Percentiles rank a stretch among this genome's conserved stretches.
Conservation (phyloP, 768 basidiomycete species). For the Amyloporia xantha region DNA sequence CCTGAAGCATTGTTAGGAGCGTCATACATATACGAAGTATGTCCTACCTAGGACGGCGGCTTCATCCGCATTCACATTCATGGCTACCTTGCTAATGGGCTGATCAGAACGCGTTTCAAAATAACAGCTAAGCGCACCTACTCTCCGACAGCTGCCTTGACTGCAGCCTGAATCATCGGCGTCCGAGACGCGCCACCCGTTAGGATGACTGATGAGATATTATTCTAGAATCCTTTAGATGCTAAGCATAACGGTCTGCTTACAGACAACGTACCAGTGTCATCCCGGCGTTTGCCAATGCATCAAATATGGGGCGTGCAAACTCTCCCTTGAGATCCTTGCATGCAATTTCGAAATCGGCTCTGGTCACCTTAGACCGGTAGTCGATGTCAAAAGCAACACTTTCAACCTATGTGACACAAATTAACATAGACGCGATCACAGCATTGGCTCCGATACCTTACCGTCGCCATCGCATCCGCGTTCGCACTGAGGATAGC, state of each 20-base stretch:
- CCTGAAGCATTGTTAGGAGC: too few relatives aligned
- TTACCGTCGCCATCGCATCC: slow-evolving; percentile 67
- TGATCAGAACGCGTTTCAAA: slow-evolving; percentile 1
- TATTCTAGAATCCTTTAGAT: too few relatives aligned
- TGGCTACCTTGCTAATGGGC: slow-evolving; percentile 71
- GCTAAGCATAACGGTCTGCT: too few relatives aligned
- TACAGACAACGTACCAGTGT: slow-evolving; percentile 59
- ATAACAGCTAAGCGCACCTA: slow-evolving; percentile 29
- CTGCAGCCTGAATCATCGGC: slow-evolving; percentile 84
- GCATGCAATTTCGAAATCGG: slow-evolving; percentile 69
- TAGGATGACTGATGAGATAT: slow-evolving; percentile 84
- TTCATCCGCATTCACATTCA: slow-evolving; percentile 97
- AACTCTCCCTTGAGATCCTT: slow-evolving; percentile 58
- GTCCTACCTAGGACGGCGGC: slow-evolving; percentile 76
- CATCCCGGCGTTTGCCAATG: slow-evolving; percentile 59
- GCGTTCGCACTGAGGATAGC: slow-evolving; percentile 88
- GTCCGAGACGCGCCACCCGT: slow-evolving; percentile 86
- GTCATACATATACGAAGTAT: too few relatives aligned
- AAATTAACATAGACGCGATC: neutral
- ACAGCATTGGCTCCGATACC: slow-evolving; percentile 19
- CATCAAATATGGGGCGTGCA: slow-evolving; percentile 68
- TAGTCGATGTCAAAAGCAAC: slow-evolving; percentile 89
- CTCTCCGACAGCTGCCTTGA: slow-evolving; percentile 75
- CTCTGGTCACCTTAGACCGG: slow-evolving; percentile 66
- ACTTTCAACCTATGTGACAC: slow-evolving; percentile 69